Evolutionary conservation across 345 rosid genomes (phyloP).

Genomic region (Nephelium lappaceum): DNA sequence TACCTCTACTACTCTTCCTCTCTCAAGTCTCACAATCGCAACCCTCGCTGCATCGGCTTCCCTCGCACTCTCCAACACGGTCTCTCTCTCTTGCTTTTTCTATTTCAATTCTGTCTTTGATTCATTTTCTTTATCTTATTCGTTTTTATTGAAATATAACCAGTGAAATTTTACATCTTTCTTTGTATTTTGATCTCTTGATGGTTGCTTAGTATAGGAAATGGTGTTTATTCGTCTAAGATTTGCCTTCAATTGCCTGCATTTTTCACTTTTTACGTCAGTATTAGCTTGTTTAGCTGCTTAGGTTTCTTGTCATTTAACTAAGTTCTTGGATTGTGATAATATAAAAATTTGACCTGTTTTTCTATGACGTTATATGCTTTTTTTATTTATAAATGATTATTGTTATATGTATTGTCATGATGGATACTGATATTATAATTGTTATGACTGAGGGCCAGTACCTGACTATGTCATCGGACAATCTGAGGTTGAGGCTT

Average conservation of each 20-base stretch:
- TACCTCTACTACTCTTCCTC: constrained; percentile 54
- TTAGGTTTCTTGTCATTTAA: not conserved
- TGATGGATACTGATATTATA: constrained; percentile 2
- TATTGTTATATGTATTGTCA: not conserved
- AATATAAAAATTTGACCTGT: not conserved
- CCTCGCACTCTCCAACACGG: constrained; percentile 60
- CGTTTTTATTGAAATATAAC: too few relatives aligned
- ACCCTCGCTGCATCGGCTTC: constrained; percentile 76
- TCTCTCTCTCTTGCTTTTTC: not conserved
- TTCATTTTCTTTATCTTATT: not conserved
- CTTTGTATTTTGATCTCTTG: not conserved
- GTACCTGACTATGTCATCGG: constrained; percentile 49
- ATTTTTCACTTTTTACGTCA: not conserved
- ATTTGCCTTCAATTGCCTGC: not conserved
- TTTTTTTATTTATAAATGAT: not conserved
- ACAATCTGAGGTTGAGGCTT: constrained; percentile 50
- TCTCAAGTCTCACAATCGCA: constrained; percentile 56
- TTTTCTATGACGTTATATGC: not conserved
- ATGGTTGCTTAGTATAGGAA: not conserved
- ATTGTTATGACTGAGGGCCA: constrained; percentile 21
- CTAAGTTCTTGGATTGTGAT: not conserved
- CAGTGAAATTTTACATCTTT: not conserved
- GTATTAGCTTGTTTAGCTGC: not conserved
- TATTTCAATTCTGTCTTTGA: not conserved
- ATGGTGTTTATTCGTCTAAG: not conserved